Percentiles rank a stretch among this genome's conserved stretches.
These are phyloP conservation scores for Elaeagnus macrophylla DNA, from an alignment of 306 rosid species.

Conservation along the genomic window DNA sequence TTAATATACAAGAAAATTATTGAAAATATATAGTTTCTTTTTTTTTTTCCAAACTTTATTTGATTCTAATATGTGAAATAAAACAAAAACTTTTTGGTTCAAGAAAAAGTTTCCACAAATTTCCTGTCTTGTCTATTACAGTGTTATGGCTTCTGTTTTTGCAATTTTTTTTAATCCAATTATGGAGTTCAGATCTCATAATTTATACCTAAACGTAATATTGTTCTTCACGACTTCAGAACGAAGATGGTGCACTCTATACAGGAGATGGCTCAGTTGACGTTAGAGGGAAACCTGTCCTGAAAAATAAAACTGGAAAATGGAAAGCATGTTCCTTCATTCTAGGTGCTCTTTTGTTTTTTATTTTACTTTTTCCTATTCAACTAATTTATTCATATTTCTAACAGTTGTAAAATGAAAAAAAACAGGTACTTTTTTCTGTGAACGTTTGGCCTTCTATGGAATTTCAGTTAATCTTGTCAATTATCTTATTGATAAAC, in stretches of 20 bases:
- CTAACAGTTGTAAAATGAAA: neutral
- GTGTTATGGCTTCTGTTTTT: too few relatives aligned
- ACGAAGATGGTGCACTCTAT: constrained; percentile 27
- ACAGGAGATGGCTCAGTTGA: constrained; percentile 71
- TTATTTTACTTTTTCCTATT: neutral
- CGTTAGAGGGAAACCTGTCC: constrained; percentile 56
- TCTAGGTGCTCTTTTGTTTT: constrained; percentile 31
- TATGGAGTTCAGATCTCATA: constrained; percentile 5
- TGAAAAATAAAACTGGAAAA: constrained; percentile 43
- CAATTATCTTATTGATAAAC: constrained; percentile 20
- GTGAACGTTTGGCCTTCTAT: constrained; percentile 14
- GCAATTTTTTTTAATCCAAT: too few relatives aligned
- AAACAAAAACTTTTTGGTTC: too few relatives aligned
- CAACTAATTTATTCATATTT: neutral
- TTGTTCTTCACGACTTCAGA: constrained; percentile 27
- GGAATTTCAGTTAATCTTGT: constrained; percentile 30
- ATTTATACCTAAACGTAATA: neutral
- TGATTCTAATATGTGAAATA: too few relatives aligned
- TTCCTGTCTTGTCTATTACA: too few relatives aligned
- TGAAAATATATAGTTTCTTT: too few relatives aligned
- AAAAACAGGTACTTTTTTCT: constrained; percentile 18
- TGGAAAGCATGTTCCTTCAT: constrained; percentile 80
- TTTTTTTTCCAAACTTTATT: too few relatives aligned
- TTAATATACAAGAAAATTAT: too few relatives aligned
- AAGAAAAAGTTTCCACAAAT: too few relatives aligned